Conservation (phyloP, 768 basidiomycete genomes). For the Coprinellus micaceus region DNA sequence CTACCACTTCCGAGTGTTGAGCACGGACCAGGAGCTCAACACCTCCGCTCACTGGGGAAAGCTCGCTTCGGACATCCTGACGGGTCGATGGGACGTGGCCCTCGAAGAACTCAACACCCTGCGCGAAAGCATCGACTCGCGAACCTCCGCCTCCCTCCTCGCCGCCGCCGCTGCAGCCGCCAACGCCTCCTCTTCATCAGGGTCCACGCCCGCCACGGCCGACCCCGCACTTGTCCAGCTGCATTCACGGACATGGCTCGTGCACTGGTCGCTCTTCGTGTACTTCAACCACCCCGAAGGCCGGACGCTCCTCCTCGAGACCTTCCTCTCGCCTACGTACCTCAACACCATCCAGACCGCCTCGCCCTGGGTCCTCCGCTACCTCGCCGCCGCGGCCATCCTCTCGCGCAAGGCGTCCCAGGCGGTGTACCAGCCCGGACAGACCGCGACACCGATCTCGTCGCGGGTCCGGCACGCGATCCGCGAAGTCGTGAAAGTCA, state of each 20-base stretch:
- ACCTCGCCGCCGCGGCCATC: conserved; percentile 90
- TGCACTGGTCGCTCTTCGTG: conserved; percentile 97
- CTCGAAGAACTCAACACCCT: conserved; percentile 93
- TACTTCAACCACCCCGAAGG: conserved; percentile 97
- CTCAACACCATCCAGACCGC: conserved; percentile 98
- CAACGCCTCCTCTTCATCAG: conserved; percentile 20
- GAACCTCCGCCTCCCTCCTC: conserved; percentile 51
- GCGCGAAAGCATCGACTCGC: conserved; percentile 87
- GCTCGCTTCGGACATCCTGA: conserved; percentile 92
- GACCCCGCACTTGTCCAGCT: conserved; percentile 82
- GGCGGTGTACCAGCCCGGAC: conserved; percentile 31
- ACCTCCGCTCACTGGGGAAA: conserved; percentile 99
- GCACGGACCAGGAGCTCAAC: conserved; percentile 88
- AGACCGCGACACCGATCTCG: conserved; percentile 41
- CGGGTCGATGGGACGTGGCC: conserved; percentile 93
- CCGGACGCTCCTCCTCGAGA: conserved; percentile 88
- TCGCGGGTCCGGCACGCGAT: conserved; percentile 84
- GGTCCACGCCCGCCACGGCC: conserved; percentile 33
- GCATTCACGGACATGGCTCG: conserved; percentile 92
- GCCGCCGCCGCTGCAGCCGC: conserved; percentile 30
- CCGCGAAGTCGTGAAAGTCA: conserved; percentile 87
- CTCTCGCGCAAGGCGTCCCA: conserved; percentile 79
- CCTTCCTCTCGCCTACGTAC: conserved; percentile 94
- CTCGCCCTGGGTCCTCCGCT: conserved; percentile 91
- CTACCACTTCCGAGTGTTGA: conserved; percentile 97